Conservation (phyloP, 2,329 filamentous ascomycete species). For the Aspergillus brasiliensis region DNA sequence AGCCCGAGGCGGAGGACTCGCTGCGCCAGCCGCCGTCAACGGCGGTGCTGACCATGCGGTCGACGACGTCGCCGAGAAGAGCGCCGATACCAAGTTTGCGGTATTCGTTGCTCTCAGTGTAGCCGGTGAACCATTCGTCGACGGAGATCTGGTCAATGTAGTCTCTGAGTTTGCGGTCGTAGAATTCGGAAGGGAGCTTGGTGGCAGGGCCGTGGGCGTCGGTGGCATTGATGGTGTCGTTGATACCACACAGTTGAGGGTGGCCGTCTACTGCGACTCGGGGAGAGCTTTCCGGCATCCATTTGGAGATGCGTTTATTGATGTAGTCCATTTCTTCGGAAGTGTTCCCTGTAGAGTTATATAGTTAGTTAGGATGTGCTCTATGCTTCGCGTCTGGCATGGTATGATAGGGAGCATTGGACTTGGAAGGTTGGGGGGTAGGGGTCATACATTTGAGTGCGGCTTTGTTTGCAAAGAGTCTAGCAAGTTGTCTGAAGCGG, state of each 20-base stretch:
- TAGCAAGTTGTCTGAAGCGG: slow-evolving; percentile 68
- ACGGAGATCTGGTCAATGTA: slow-evolving; percentile 74
- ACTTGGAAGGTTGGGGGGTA: neutral
- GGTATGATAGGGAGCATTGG: neutral
- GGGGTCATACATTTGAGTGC: slow-evolving; percentile 61
- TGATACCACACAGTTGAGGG: slow-evolving; percentile 82
- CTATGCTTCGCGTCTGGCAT: neutral
- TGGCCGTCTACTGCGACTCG: slow-evolving; percentile 79
- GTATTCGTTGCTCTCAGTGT: slow-evolving; percentile 81
- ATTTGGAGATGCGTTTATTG: slow-evolving; percentile 74
- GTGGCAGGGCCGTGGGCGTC: slow-evolving; percentile 81
- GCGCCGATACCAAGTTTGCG: slow-evolving; percentile 84
- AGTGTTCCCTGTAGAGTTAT: slow-evolving; percentile 56
- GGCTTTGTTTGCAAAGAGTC: slow-evolving; percentile 71
- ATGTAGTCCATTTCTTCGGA: slow-evolving; percentile 82
- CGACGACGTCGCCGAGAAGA: slow-evolving; percentile 79
- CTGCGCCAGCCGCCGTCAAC: slow-evolving; percentile 59
- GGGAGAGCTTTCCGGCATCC: slow-evolving; percentile 73
- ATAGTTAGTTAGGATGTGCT: neutral
- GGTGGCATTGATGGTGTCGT: slow-evolving; percentile 92
- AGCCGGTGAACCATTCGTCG: slow-evolving; percentile 93
- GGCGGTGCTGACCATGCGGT: slow-evolving; percentile 68
- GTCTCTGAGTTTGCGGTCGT: slow-evolving; percentile 69
- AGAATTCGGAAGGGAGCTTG: slow-evolving; percentile 80
- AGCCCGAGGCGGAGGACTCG: slow-evolving; percentile 55